Base-by-base conservation (phyloP, 768 basidiomycete species). In the Macrolepiota fuliginosa region DNA sequence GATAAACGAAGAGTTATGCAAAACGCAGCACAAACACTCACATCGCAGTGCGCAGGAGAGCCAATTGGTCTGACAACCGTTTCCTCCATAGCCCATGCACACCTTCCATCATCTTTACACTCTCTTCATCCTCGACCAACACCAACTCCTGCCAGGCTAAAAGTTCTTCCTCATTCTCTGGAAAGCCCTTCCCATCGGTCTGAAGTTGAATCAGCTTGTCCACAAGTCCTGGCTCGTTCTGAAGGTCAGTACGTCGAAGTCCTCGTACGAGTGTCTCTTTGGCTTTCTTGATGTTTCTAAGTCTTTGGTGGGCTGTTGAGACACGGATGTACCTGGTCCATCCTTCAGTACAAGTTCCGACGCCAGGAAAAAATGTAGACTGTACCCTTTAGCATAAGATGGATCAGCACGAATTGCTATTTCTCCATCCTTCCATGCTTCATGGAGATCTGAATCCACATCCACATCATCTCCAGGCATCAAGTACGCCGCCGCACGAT, bases 141-240 rank as follows among this genome's bases (percentile, higher is more conserved):
- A 56, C n/a, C n/a, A 46, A 17, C 46, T 56, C 45, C 11, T 22
- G 36, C 55, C 56, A 56, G 5, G 40, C 36, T 17, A 54, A 6
- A 45, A 65, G 58, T 54, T 67, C 54, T 49, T 60, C 42, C 45
- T 63, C 54, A 56, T 64, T 24, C n/a, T 62, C 49, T 40, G 68
- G 62, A 3, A 68, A 40, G 24, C 66, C 68, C 32, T 67, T 64
- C 3, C 64, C 57, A 24, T 58, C 53, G 0, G 64, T 68, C 47
- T 66, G 68, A 27, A 68, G 57, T 12, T 54, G 42, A 13, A 68
- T 67, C 5, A 68, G 53, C 25, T 53, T 62, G 32, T 68, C 64
- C 19, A 66, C 66, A 11, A 68, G 52, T 13, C 58, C 61, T 6
- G 50, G 13, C 2, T 67, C 58, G 32, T 62, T 64, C 51, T 65